Evolutionary conservation across 495 filamentous ascomycete genomes (phyloP), one percentile per base, ranked within the genome.

Genomic region (Daldinia childiae): DNA sequence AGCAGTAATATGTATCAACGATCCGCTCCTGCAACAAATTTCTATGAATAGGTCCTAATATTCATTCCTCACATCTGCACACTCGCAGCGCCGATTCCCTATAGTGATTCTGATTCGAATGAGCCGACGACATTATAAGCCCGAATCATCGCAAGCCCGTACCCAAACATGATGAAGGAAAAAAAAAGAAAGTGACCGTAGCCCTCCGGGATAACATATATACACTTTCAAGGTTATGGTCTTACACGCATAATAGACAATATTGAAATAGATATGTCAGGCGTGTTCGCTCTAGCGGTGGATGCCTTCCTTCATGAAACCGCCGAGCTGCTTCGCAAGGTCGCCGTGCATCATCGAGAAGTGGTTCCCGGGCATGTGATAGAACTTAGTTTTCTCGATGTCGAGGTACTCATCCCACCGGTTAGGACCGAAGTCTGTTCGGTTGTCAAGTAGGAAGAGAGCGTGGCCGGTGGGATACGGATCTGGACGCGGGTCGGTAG

Each of bases 381-480:
- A 75, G 72, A 84, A 89, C 17, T 72, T 74, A 71, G 93, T 87
- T 76, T 92, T 92, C 64, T 88, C 78, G 12, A 80, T 66, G 36
- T 90, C 90, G 27, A 93, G 80, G 21, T 92, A 88, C 61, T 91
- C 89, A 66, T 91, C 91, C 93, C 93, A 97, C 41, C 88, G 85
- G 78, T 93, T 92, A 45, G 90, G 87, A 11, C 90, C 89, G 65
- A 97, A 92, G 75, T 94, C 89, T 0, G 89, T 87, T 43, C 91
- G 84, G 81, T 95, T 91, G 76, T 93, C 88, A 4, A 95, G 82
- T 27, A 96, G 80, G 89, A 92, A 96, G 64, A 87, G 81, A 75
- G 92, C 92, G 80, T 95, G 86, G 66, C 92, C 87, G 75, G 90
- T 88, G 52, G 87, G 84, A 36, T 87, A 87, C 3, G 91, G 91